Evolutionary conservation across 2,329 filamentous ascomycete species (phyloP), one percentile per base, ranked within the genome.

Genomic region (Aureobasidium lini): DNA sequence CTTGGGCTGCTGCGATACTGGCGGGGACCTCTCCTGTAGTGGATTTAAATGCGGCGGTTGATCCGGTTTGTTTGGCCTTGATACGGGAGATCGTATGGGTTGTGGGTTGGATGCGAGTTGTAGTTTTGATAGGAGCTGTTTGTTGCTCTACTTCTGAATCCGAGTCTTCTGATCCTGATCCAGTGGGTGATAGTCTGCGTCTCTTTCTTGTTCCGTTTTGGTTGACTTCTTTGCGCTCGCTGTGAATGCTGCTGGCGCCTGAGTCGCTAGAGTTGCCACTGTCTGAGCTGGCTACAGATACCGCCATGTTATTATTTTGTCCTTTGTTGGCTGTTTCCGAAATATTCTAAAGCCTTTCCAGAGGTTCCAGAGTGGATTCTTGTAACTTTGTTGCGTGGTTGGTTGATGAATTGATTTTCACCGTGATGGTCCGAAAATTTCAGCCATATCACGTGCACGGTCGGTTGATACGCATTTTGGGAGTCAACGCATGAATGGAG

Each of bases 1-100:
- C 66, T n/a, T 66, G 67, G 2, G 68, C 66, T 29, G 64, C 62
- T 11, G 64, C 61, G n/a, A 71, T 71, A 1, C 65, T 61, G 1
- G 62, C 29, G 3, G 65, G 60, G 1, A 65, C 43, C 37, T 32
- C 9, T 29, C 4, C 28, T 32, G 18, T 43, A 8, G 39, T 6
- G 6, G 18, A 13, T 42, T 31, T 23, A 48, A 2, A 10, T 6
- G 7, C 23, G 11, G 49, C 18, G 4, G n/a, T 15, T 28, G 49
- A 34, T 43, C n/a, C 37, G 23, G 50, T 36, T 37, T 61, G 44
- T 44, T 65, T 65, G 10, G 64, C 59, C 56, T 62, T 67, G 61
- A 67, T 67, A 28, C 66, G 61, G 11, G 66, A 66, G 10, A 64
- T 40, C 8, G 61, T 61, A 11, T 54, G 23, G 1, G 46, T 56